A percentile compares a stretch with the other conserved stretches of the same genome.
Evolutionary conservation across 768 basidiomycete genomes (phyloP).

Genomic region (Lactarius tabidus): DNA sequence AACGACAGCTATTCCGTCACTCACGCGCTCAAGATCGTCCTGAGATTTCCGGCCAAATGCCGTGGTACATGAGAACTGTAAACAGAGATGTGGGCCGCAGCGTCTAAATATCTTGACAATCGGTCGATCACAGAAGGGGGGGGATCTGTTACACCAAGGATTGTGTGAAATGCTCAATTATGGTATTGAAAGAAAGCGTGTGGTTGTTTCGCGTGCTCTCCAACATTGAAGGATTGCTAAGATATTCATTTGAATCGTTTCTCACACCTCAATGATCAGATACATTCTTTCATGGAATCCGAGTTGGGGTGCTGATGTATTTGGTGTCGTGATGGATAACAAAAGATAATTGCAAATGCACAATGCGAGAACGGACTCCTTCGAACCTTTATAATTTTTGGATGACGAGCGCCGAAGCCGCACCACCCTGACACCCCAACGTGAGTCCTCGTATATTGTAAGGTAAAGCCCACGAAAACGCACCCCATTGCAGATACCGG

Average conservation of each 20-base stretch:
- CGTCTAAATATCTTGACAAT: background rate
- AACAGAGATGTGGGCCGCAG: background rate
- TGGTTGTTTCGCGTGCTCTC: no score
- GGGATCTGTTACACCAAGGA: background rate
- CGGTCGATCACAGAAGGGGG: background rate
- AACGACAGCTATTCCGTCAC: background rate
- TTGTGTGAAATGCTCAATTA: background rate
- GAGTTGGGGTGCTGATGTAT: background rate
- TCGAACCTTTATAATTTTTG: constrained; percentile 60
- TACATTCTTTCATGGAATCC: background rate
- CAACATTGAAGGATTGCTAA: background rate
- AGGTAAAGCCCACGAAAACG: constrained; percentile 34
- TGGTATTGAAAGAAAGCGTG: background rate
- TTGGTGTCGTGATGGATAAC: constrained; percentile 3
- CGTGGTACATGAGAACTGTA: background rate
- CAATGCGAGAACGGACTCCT: background rate
- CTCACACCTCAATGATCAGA: background rate
- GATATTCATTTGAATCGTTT: background rate
- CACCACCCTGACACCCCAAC: constrained; percentile 64
- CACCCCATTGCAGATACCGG: constrained; percentile 96
- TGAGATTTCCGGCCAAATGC: background rate
- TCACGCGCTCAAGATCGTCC: background rate
- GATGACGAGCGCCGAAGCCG: constrained; percentile 85
- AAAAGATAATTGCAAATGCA: constrained; percentile 6
- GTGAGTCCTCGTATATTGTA: constrained; percentile 12